phyloP scores from a whole-genome alignment of 257 asterid species.

The Solanum verrucosum region DNA sequence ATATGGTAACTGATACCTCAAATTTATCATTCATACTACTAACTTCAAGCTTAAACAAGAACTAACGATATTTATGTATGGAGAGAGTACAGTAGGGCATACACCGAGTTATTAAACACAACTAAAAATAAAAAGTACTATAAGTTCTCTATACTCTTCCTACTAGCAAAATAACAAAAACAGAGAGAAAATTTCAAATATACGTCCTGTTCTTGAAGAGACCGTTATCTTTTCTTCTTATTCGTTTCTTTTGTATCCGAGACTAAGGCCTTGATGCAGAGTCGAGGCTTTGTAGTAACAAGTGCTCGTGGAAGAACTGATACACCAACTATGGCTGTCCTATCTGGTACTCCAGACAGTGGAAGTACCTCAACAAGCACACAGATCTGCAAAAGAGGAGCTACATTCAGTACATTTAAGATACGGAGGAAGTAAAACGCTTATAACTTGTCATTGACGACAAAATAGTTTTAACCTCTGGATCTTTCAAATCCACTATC shows the following conservation, averaged over 20 bases:
- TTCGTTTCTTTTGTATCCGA: constrained; percentile 9
- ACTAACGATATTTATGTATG: not conserved
- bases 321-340: constrained; percentile 25
- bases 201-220: not conserved
- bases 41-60: not conserved
- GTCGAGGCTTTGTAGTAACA: constrained; percentile 28
- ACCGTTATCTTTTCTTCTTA: constrained; percentile 1
- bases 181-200: not conserved
- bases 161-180: not conserved
- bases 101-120: not conserved
- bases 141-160: not conserved
- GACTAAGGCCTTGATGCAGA: constrained; percentile 27
- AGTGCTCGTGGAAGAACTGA: constrained; percentile 35
- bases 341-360: constrained; percentile 26
- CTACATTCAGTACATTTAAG: not conserved
- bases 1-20: not conserved
- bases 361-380: constrained; percentile 43
- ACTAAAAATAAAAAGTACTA: not conserved
- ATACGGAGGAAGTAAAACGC: not conserved
- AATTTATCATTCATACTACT: not conserved
- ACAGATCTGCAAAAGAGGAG: constrained; percentile 18
- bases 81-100: not conserved
- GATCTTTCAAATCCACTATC: constrained; percentile 31
- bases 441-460: not conserved
- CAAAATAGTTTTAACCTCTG: constrained; percentile 20